Evolutionary conservation across 2,329 filamentous ascomycete genomes (phyloP).

Genomic region (Botrytis sinoallii): DNA sequence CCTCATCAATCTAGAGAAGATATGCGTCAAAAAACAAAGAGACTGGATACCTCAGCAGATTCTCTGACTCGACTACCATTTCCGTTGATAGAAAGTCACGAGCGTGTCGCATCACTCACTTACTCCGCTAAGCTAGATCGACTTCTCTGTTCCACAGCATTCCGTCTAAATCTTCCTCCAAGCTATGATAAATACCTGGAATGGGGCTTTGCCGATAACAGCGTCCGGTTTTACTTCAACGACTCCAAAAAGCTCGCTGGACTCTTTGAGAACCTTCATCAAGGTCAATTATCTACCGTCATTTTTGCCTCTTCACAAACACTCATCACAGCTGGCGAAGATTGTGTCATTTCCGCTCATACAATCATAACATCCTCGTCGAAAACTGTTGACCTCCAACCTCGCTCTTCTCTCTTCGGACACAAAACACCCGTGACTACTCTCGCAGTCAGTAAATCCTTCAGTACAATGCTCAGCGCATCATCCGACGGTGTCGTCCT

Average conservation of each 20-base stretch:
- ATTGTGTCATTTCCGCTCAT: constrained; percentile 88
- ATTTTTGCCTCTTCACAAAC: constrained; percentile 87
- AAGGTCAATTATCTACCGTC: constrained; percentile 80
- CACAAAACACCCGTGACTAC: constrained; percentile 80
- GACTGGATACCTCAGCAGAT: constrained; percentile 75
- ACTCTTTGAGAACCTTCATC: constrained; percentile 89
- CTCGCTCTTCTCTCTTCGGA: constrained; percentile 79
- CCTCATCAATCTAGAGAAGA: constrained; percentile 77
- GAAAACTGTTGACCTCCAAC: constrained; percentile 74
- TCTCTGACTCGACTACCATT: constrained; percentile 75
- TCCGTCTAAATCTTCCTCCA: constrained; percentile 83
- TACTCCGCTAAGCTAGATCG: constrained; percentile 79
- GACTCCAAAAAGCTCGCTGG: constrained; percentile 81
- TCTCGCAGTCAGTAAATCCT: constrained; percentile 81
- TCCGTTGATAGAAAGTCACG: constrained; percentile 67
- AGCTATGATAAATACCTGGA: constrained; percentile 87
- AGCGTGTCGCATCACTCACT: constrained; percentile 74
- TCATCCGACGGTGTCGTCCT: constrained; percentile 79
- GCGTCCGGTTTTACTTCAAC: constrained; percentile 83
- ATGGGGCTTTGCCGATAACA: constrained; percentile 94
- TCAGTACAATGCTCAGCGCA: constrained; percentile 82
- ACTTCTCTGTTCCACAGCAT: constrained; percentile 77
- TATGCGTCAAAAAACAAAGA: constrained; percentile 57
- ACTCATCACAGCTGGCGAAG: constrained; percentile 85
- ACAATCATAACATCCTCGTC: constrained; percentile 60